A percentile compares a stretch with the other conserved stretches of the same genome.
Evolutionary conservation across 805 yeast species (phyloP).

Genomic region (Zygotorulaspora chibaensis): DNA sequence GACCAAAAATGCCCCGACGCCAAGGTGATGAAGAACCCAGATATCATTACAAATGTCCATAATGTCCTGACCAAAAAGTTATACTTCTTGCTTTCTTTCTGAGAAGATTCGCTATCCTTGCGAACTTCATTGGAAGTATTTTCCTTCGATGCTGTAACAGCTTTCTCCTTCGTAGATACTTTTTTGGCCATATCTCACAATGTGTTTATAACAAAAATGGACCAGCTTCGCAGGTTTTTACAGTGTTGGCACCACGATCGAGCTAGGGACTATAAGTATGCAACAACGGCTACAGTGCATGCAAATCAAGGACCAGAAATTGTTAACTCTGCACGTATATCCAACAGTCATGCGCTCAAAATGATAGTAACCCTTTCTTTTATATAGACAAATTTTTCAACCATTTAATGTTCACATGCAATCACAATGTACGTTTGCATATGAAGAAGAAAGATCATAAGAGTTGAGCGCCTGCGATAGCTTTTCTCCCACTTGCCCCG

Average conservation of each 20-base stretch:
- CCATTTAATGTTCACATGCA: conserved; percentile 2
- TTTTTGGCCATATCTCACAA: not conserved
- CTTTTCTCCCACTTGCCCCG: not conserved
- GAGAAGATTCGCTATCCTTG: conserved; percentile 2
- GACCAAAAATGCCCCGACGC: conserved; percentile 84
- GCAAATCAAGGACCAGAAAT: not conserved
- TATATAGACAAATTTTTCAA: conserved; percentile 1
- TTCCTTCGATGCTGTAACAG: not conserved
- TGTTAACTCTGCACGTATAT: not conserved
- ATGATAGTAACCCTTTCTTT: not conserved
- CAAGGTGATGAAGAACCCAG: conserved; percentile 61
- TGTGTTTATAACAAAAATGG: not conserved
- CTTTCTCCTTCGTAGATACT: not conserved
- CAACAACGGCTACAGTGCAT: not conserved
- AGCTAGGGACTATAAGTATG: not conserved
- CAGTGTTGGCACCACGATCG: not conserved
- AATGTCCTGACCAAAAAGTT: conserved; percentile 75
- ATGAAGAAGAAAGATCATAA: not conserved
- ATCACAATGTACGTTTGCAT: not conserved
- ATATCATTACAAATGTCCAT: conserved; percentile 92
- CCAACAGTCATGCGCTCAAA: not conserved
- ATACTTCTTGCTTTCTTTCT: conserved; percentile 24
- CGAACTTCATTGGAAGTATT: not conserved
- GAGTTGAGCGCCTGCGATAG: not conserved
- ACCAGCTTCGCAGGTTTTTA: no score